A percentile compares a stretch with the other conserved stretches of the same genome.
Conservation (phyloP, 208 protist species). For the Leishmania turanica region DNA sequence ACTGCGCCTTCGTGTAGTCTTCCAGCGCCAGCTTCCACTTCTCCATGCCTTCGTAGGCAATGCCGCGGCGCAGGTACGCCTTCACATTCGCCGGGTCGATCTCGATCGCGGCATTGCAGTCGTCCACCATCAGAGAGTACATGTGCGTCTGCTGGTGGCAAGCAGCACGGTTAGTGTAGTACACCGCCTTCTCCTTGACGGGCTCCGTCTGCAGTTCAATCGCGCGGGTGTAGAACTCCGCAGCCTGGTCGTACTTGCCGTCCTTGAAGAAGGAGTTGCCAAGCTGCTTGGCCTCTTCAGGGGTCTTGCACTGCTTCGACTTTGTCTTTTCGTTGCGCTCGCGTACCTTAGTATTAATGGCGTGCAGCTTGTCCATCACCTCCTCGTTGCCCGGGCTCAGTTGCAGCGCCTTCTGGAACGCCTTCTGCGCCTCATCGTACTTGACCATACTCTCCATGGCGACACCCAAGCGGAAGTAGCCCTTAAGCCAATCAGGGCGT, state of each 20-base stretch:
- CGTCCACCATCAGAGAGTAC: slow-evolving; percentile 83
- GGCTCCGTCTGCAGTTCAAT: slow-evolving; percentile 79
- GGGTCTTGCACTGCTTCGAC: slow-evolving; percentile 71
- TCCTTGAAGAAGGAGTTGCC: slow-evolving; percentile 91
- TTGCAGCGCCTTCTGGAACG: slow-evolving; percentile 81
- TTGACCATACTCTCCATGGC: slow-evolving; percentile 73
- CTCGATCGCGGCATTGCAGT: slow-evolving; percentile 81
- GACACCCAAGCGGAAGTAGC: slow-evolving; percentile 87
- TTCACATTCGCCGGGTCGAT: slow-evolving; percentile 88
- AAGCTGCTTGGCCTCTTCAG: slow-evolving; percentile 85
- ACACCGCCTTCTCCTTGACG: slow-evolving; percentile 82
- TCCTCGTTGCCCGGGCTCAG: slow-evolving; percentile 81
- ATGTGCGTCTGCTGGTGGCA: slow-evolving; percentile 91
- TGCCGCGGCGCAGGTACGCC: slow-evolving; percentile 89
- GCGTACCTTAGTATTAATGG: slow-evolving; percentile 66
- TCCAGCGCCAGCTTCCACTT: slow-evolving; percentile 90
- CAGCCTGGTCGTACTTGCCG: slow-evolving; percentile 90
- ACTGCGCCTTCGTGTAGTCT: slow-evolving; percentile 81
- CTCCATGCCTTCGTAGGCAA: slow-evolving; percentile 92
- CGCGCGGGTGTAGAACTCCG: slow-evolving; percentile 88
- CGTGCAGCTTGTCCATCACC: slow-evolving; percentile 71
- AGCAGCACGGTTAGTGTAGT: slow-evolving; percentile 90
- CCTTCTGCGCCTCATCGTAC: slow-evolving; percentile 82
- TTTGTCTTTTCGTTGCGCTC: slow-evolving; percentile 87
- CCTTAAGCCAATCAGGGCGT: slow-evolving; percentile 91